Percentiles rank a stretch among this genome's conserved stretches.
Evolutionary conservation across 1,284 basidiomycete species (phyloP).

Genomic region (Melampsora larici-populina): DNA sequence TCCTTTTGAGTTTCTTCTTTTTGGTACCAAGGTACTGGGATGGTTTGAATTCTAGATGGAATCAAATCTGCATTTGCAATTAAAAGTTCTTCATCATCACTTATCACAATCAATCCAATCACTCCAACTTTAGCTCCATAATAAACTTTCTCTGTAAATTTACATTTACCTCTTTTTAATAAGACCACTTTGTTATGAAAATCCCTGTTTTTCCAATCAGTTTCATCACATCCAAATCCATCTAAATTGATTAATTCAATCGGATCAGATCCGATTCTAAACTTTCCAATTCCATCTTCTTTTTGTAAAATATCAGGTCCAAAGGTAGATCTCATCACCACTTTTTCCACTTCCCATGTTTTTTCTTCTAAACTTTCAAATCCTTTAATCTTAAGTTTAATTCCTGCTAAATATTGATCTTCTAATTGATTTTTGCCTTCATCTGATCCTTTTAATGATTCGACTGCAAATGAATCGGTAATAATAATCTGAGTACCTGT

Average conservation of each 20-base stretch:
- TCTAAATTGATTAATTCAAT: conserved; percentile 7
- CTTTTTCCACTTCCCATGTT: not conserved
- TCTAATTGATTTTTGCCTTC: conserved; percentile 7
- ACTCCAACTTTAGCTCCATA: not conserved
- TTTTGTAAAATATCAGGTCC: conserved; percentile 20
- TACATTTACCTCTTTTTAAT: conserved; percentile 24
- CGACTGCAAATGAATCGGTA: conserved; percentile 24
- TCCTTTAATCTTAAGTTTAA: conserved; percentile 5
- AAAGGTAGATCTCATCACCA: conserved; percentile 37
- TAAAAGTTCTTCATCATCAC: conserved; percentile 18
- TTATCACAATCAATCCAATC: conserved; percentile 10
- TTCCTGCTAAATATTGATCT: conserved; percentile 27
- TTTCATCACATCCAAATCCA: conserved; percentile 7
- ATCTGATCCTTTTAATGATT: not conserved
- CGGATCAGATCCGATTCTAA: not conserved
- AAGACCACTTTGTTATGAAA: conserved; percentile 17
- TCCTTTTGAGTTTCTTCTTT: not conserved
- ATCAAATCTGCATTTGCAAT: conserved; percentile 24
- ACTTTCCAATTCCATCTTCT: not conserved
- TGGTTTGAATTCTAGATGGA: not conserved
- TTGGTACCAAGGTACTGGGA: not conserved
- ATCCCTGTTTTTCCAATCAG: not conserved
- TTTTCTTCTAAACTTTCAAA: too few relatives aligned
- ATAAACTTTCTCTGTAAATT: conserved; percentile 21
- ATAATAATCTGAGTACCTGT: conserved; percentile 12